Percentiles rank a stretch among this genome's conserved stretches.
phyloP scores from a whole-genome alignment of 75 land plant genomes.

The Pseudotsuga menziesii region DNA sequence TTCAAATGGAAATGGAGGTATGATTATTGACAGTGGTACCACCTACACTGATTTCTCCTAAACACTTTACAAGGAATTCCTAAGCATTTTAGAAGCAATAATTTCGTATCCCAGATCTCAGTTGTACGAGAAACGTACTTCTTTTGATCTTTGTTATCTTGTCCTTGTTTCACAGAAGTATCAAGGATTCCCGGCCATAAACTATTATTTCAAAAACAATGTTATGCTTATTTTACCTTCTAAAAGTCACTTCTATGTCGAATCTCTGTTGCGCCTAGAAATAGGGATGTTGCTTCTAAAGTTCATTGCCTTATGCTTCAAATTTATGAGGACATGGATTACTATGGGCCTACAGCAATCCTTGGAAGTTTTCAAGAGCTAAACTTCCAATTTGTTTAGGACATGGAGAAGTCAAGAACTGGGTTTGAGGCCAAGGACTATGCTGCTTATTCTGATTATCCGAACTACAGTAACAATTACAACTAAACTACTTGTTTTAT shows the following conservation, averaged over 20 bases:
- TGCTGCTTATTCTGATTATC: not conserved
- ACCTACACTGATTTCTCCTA: slow-evolving; percentile 66
- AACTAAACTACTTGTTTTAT: too few species aligned
- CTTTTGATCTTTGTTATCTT: slow-evolving; percentile 52
- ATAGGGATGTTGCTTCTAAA: not conserved
- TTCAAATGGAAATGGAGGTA: slow-evolving; percentile 55
- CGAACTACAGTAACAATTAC: too few species aligned
- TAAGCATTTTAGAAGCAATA: slow-evolving; percentile 24
- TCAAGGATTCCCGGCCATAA: not conserved
- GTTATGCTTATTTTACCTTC: not conserved
- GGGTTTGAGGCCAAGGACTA: slow-evolving; percentile 51
- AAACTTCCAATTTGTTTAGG: slow-evolving; percentile 72
- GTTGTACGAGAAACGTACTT: slow-evolving; percentile 28
- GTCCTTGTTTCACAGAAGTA: slow-evolving; percentile 8
- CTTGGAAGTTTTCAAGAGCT: slow-evolving; percentile 74
- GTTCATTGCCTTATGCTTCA: not conserved
- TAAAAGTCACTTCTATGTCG: not conserved
- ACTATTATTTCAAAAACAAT: not conserved
- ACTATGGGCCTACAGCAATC: slow-evolving; percentile 3
- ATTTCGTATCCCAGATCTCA: slow-evolving; percentile 22
- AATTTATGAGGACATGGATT: not conserved
- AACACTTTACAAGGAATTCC: slow-evolving; percentile 22
- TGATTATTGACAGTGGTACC: slow-evolving; percentile 79
- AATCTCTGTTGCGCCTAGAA: not conserved
- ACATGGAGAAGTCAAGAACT: slow-evolving; percentile 41